A percentile compares a stretch with the other conserved stretches of the same genome.
Evolutionary conservation across 2,329 filamentous ascomycete species (phyloP).

Genomic region (Pestalotiopsis sp.): DNA sequence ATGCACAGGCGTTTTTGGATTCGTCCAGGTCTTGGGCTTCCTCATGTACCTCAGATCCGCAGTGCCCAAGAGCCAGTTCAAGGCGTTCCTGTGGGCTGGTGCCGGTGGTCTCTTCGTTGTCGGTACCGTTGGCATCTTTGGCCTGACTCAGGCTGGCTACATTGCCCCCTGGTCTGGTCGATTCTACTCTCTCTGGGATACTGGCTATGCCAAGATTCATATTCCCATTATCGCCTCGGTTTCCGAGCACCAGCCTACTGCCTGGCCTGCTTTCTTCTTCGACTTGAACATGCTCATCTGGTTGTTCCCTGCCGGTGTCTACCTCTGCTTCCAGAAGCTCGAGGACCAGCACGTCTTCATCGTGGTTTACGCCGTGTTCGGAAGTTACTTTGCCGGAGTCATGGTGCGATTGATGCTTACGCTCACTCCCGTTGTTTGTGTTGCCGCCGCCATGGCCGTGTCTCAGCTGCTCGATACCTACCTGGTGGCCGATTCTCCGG

Average conservation of each 20-base stretch:
- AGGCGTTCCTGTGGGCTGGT: slow-evolving; percentile 79
- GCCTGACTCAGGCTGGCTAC: slow-evolving; percentile 85
- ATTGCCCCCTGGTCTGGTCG: slow-evolving; percentile 98
- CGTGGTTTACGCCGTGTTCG: slow-evolving; percentile 94
- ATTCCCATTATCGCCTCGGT: slow-evolving; percentile 99
- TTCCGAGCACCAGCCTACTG: slow-evolving; percentile 97
- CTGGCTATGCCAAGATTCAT: slow-evolving; percentile 97
- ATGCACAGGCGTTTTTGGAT: slow-evolving; percentile 81
- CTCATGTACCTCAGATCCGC: slow-evolving; percentile 89
- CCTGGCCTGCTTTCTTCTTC: slow-evolving; percentile 99
- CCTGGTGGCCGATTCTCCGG: slow-evolving; percentile 67
- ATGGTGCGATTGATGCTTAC: slow-evolving; percentile 99
- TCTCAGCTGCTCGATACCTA: slow-evolving; percentile 91
- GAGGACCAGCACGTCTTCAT: slow-evolving; percentile 97
- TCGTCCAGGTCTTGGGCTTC: slow-evolving; percentile 90
- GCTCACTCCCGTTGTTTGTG: slow-evolving; percentile 92
- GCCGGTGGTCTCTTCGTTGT: slow-evolving; percentile 73
- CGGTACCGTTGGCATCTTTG: slow-evolving; percentile 70
- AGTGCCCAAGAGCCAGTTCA: slow-evolving; percentile 90
- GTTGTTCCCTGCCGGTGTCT: slow-evolving; percentile 98
- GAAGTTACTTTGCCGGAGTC: slow-evolving; percentile 97
- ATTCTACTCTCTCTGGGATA: slow-evolving; percentile 99
- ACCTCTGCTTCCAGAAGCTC: slow-evolving; percentile 94
- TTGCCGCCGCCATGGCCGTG: slow-evolving; percentile 85
- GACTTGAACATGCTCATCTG: slow-evolving; percentile 98